Conservation (phyloP, 768 basidiomycete genomes). For the Chlorophyllum brunneum region DNA sequence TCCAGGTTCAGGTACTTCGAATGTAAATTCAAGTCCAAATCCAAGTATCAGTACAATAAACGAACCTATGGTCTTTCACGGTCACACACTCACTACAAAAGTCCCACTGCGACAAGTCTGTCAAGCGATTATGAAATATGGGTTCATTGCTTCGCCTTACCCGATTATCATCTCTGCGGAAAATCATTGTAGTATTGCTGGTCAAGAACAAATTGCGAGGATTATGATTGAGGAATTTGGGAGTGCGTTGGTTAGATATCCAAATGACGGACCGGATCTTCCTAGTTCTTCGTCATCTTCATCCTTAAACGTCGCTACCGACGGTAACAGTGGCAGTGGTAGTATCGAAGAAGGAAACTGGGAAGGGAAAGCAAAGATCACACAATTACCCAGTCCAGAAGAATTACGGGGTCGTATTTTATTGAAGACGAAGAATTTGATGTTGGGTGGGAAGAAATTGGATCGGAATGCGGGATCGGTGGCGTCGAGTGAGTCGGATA, state of each 20-base stretch:
- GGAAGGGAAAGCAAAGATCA: slow-evolving; percentile 31
- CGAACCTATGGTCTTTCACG: slow-evolving; percentile 90
- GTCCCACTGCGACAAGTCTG: slow-evolving; percentile 82
- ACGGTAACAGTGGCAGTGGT: background rate
- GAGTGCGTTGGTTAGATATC: slow-evolving; percentile 34
- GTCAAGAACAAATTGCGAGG: slow-evolving; percentile 46
- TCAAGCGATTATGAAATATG: slow-evolving; percentile 85
- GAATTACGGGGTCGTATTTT: slow-evolving; percentile 77
- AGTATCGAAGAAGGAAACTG: background rate
- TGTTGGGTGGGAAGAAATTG: slow-evolving; percentile 29
- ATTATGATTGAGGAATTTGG: slow-evolving; percentile 48
- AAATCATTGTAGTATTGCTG: slow-evolving; percentile 74
- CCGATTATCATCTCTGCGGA: slow-evolving; percentile 98
- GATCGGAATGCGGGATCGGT: background rate
- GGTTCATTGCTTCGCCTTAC: slow-evolving; percentile 90
- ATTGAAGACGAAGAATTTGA: slow-evolving; percentile 88
- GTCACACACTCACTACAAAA: slow-evolving; percentile 86
- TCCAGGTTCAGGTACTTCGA: background rate
- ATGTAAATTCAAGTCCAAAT: slow-evolving; percentile 69
- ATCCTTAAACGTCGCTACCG: too few species aligned
- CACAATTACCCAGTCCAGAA: slow-evolving; percentile 81
- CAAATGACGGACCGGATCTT: slow-evolving; percentile 31
- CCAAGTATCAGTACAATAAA: too few species aligned
- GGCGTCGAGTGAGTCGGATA: slow-evolving; percentile 21
- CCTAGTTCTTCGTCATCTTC: too few species aligned